Base-by-base conservation (phyloP, 768 basidiomycete species). In the Neoboletus brunneissimus region DNA sequence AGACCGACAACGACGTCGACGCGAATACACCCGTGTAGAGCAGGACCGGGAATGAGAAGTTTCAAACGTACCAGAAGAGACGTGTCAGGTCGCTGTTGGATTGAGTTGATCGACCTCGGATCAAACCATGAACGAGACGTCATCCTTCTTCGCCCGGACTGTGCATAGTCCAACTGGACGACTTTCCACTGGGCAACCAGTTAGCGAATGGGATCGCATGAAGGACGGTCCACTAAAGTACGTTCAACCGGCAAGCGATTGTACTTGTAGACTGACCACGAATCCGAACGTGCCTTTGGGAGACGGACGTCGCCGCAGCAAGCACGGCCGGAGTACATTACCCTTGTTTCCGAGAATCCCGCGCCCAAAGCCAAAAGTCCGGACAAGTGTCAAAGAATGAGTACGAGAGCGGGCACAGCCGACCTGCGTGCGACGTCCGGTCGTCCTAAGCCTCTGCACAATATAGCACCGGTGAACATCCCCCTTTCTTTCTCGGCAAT, bases 361-460 rank as follows among this genome's bases (percentile, higher is more conserved):
- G 18, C n/a, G 27, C 3, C 20, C 22, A 50, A 44, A 22, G 38
- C 20, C 22, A 50, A 44, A 22, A 34, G 10, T 41, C 6, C 15
- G 5, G 29, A 51, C 23, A 13, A 29, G 12, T 3, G 5, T 27
- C 27, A 27, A 27, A 27, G 27, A 7, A 22, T 1, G 9, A 22
- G 15, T 37, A 23, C 7, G 27, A 20, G n/a, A 45, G 20, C 55
- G 63, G 63, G 15, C 51, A 51, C 37, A 1, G 45, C 48, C 45
- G 55, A 48, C 64, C 63, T 55, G 27, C 51, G 56, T 64, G 63
- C 32, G 59, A 61, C 18, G 23, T 35, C 8, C 8, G 48, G 27
- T 16, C 22, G 5, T 22, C 27, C 15, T 29, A 20, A 23, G 22
- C 22, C 16, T 22, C 6, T 31, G 31, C 29, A 25, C n/a, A 27